These are phyloP conservation scores for Lasiosphaeriaceae sp. DNA, from an alignment of 495 filamentous ascomycete species.

Conservation along the genomic window DNA sequence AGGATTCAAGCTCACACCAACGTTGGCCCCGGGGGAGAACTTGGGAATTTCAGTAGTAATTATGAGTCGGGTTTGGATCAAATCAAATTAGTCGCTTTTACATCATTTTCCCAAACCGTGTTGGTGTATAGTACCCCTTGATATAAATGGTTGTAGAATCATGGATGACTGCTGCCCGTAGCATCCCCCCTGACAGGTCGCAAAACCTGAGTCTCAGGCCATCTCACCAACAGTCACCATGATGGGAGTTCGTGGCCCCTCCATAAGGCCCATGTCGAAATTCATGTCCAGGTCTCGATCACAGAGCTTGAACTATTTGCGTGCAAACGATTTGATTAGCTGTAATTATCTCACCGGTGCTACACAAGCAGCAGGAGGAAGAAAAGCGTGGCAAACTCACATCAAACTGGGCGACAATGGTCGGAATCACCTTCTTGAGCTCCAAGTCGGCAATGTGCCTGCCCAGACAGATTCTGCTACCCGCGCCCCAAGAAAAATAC, in stretches of 20 bases:
- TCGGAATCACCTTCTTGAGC: slow-evolving; percentile 62
- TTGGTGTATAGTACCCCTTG: too few species aligned
- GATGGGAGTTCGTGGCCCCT: background rate
- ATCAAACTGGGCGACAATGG: slow-evolving; percentile 40
- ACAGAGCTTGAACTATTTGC: background rate
- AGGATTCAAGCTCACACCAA: too few species aligned
- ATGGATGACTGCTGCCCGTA: too few species aligned
- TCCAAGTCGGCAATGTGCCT: slow-evolving; percentile 60
- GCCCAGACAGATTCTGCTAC: slow-evolving; percentile 58
- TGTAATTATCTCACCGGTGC: background rate
- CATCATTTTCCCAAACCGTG: too few species aligned
- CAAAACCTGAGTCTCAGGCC: too few species aligned
- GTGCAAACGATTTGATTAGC: background rate
- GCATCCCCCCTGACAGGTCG: too few species aligned
- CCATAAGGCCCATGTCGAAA: slow-evolving; percentile 1
- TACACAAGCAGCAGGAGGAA: background rate
- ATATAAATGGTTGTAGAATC: too few species aligned
- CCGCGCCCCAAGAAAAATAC: slow-evolving; percentile 53
- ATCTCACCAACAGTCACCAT: slow-evolving; percentile 4
- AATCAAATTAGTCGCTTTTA: too few species aligned
- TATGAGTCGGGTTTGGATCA: too few species aligned
- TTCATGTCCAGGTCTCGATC: background rate
- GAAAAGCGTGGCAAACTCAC: slow-evolving; percentile 20
- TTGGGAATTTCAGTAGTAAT: too few species aligned
- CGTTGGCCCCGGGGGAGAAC: too few species aligned